Evolutionary conservation across 2,329 filamentous ascomycete species (phyloP), one percentile per base, ranked within the genome.

Genomic region (Hymenotorrendiella dingleyae): DNA sequence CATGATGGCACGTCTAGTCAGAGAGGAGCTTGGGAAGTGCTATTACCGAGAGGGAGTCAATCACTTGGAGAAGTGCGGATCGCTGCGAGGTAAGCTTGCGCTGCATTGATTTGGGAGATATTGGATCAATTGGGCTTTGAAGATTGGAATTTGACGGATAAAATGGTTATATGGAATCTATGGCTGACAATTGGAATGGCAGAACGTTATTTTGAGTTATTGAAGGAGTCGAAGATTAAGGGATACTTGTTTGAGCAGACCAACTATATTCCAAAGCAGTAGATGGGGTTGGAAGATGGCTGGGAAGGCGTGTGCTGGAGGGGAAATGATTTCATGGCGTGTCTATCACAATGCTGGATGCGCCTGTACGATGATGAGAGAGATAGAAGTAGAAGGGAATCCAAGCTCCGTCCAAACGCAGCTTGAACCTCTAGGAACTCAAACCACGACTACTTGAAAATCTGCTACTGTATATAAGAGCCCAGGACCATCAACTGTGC

Each of bases 11-110:
- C 75, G 86, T 48, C 69, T 93, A 50, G 84, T 93, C 42, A 73
- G 84, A 52, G 84, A 91, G 64, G 86, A 93, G 72, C 71, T 93
- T 70, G 76, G 82, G 66, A 91, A 88, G 71, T 93, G 86, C 72
- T 93, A 93, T 68, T 79, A 80, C 66, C 74, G 79, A 55, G 84
- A 93, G 68, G 87, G 86, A 43, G 84, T 90, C 54, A 93, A 93
- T 66, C 86, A 93, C 64, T 67, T 93, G 64, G 86, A 91, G 74
- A 93, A 91, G 70, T 93, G 86, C 66, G 86, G 85, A 53, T 71
- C 76, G 58, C 65, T 91, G 67, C 75, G 86, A 84, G 86, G 86
- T 93, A 64, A 73, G 83, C 36, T 26, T 7, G 6, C 4, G 7
- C 16, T 14, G 21, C 29, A 14, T 17, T n/a, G n/a, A n/a, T n/a